Evolutionary conservation across 2,329 filamentous ascomycete genomes (phyloP), one percentile per base, ranked within the genome.

Genomic region (Dryadomyces sulphureus): DNA sequence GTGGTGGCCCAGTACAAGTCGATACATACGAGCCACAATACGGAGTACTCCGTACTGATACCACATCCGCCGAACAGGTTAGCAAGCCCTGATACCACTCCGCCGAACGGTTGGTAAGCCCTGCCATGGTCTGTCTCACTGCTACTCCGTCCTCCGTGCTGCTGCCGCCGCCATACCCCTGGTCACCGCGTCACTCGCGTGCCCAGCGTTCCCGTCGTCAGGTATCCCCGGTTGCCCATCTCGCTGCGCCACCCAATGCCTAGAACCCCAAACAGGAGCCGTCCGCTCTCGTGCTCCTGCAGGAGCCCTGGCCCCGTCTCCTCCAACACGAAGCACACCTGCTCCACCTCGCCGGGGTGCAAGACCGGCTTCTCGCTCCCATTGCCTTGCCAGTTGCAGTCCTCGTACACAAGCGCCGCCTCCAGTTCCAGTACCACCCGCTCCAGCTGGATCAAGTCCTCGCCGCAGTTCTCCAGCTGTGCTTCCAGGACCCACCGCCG

Each of bases 401-500:
- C 73, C 35, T 63, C 62, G 53, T 69, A 75, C 40, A 56, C 54
- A 43, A 79, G 59, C 4, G 73, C 72, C 1, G 62, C 55, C 51
- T 71, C 72, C 7, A 73, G 62, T 45, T 78, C 70, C 47, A 81
- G 60, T 27, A 65, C 64, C 25, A 79, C 75, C 50, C 66, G 67
- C 62, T 94, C 85, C 44, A 98, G 71, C 57, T 84, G 77, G 53
- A 96, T 82, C 5, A 79, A 69, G 39, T 81, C 80, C 59, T 95
- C 89, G 41, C 86, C 86, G 58, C 89, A 84, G 62, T 96, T 98
- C 67, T 98, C 92, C 48, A 98, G 64, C 65, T 98, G 92, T 22
- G 90, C 92, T 62, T 98, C 92, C 43, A 98, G 70, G 14, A 86
- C 79, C 74, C 86, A 94, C 48, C 65, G 59, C 49, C 66, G 53